These are phyloP conservation scores for Alternaria triticina DNA, from an alignment of 2,329 filamentous ascomycete genomes.

Conservation along the genomic window DNA sequence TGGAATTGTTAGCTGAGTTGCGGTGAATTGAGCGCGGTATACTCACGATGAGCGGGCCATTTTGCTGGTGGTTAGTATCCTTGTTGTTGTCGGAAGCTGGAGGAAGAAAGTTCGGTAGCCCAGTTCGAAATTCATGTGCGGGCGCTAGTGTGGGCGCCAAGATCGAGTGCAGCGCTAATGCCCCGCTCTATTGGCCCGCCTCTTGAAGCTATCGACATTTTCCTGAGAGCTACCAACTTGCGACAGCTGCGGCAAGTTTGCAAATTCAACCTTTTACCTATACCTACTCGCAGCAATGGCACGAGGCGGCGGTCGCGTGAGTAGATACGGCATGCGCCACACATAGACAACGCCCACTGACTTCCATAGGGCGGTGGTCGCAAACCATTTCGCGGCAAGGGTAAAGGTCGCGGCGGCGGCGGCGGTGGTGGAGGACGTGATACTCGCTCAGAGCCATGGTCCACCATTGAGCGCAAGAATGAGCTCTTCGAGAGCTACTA, in stretches of 20 bases:
- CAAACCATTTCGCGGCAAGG: slow-evolving; percentile 39
- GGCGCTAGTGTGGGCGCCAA: slow-evolving; percentile 34
- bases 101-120: slow-evolving; percentile 20
- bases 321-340: slow-evolving; percentile 10
- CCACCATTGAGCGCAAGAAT: slow-evolving; percentile 76
- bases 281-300: slow-evolving; percentile 31
- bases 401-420: slow-evolving; percentile 36
- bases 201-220: slow-evolving; percentile 33
- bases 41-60: slow-evolving; percentile 48
- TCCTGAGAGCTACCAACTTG: slow-evolving; percentile 29
- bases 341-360: slow-evolving; percentile 15
- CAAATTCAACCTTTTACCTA: slow-evolving; percentile 6
- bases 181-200: slow-evolving; percentile 14
- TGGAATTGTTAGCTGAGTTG: slow-evolving; percentile 34
- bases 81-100: slow-evolving; percentile 38
- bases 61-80: slow-evolving; percentile 46
- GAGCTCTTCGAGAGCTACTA: slow-evolving; percentile 88
- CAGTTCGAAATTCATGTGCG: slow-evolving; percentile 33
- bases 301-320: slow-evolving; percentile 36
- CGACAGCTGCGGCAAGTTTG: slow-evolving; percentile 23
- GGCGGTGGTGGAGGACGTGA: slow-evolving; percentile 38
- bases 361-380: slow-evolving; percentile 35
- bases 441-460: slow-evolving; percentile 47
- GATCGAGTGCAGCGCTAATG: slow-evolving; percentile 13
- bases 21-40: neutral